phyloP scores from a whole-genome alignment of 768 basidiomycete genomes.

The Collybia nuda region DNA sequence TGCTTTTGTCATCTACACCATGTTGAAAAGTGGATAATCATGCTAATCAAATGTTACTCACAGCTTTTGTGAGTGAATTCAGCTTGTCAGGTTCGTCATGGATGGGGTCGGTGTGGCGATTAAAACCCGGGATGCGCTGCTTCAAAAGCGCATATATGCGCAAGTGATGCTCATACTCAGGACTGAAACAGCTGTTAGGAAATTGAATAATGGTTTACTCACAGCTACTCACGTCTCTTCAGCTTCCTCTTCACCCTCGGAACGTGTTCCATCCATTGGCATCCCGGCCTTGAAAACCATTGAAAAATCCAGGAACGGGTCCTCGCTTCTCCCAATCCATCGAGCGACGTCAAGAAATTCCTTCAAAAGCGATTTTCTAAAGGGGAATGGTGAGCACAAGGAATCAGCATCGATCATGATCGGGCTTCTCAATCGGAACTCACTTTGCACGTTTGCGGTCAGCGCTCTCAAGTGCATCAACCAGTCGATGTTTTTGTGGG shows the following conservation, averaged over 20 bases:
- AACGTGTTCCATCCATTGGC: not conserved
- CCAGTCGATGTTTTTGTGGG: too few species aligned
- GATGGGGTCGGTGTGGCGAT: not conserved
- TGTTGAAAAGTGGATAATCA: not conserved
- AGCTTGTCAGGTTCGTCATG: not conserved
- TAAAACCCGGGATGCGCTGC: not conserved
- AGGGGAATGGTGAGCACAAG: too few species aligned
- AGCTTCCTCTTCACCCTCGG: not conserved
- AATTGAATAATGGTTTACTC: not conserved
- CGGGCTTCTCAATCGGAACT: too few species aligned
- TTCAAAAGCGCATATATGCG: not conserved
- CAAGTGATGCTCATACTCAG: not conserved
- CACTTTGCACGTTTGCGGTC: too few species aligned
- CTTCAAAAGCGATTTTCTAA: too few species aligned
- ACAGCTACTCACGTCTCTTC: not conserved
- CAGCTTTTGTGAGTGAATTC: not conserved
- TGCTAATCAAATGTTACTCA: not conserved
- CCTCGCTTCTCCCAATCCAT: slow-evolving; percentile 1
- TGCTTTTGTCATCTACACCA: slow-evolving; percentile 1
- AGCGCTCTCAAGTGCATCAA: too few species aligned
- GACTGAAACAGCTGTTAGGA: not conserved
- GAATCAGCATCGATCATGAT: too few species aligned
- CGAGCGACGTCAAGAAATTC: not conserved
- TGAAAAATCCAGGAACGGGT: not conserved
- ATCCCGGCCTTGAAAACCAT: not conserved